These are phyloP conservation scores for Didymella lethalis DNA, from an alignment of 2,329 filamentous ascomycete genomes.

Conservation along the genomic window DNA sequence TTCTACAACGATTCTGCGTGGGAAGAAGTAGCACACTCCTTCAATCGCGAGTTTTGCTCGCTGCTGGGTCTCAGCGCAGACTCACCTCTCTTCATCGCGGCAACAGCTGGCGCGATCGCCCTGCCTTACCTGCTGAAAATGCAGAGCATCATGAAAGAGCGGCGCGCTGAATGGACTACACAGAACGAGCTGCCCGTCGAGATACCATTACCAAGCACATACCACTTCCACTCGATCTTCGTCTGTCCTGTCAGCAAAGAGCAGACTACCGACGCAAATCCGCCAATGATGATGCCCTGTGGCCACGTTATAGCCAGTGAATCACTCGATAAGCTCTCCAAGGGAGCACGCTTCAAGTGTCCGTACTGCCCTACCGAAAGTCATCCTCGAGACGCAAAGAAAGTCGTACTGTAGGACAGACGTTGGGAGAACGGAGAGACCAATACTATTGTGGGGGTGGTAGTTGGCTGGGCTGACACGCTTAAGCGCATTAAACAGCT, in stretches of 20 bases:
- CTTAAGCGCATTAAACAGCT: not conserved
- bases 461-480: not conserved
- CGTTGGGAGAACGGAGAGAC: not conserved
- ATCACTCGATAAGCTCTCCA: conserved; percentile 79
- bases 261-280: conserved; percentile 90
- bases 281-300: conserved; percentile 95
- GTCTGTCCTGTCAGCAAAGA: conserved; percentile 98
- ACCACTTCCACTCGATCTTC: conserved; percentile 92
- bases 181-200: conserved; percentile 86
- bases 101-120: conserved; percentile 90
- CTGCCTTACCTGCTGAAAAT: conserved; percentile 89
- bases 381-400: conserved; percentile 72
- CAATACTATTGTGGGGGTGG: not conserved
- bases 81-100: conserved; percentile 90
- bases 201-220: conserved; percentile 69
- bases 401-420: conserved; percentile 43
- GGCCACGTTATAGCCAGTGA: conserved; percentile 93
- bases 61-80: conserved; percentile 88
- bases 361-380: conserved; percentile 94
- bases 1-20: conserved; percentile 81
- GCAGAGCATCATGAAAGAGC: conserved; percentile 84
- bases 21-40: conserved; percentile 83
- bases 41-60: conserved; percentile 94
- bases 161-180: conserved; percentile 94
- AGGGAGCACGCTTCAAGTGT: conserved; percentile 86